Conservation (phyloP, 169 alveolate species). For the Cryptosporidium sp. region DNA sequence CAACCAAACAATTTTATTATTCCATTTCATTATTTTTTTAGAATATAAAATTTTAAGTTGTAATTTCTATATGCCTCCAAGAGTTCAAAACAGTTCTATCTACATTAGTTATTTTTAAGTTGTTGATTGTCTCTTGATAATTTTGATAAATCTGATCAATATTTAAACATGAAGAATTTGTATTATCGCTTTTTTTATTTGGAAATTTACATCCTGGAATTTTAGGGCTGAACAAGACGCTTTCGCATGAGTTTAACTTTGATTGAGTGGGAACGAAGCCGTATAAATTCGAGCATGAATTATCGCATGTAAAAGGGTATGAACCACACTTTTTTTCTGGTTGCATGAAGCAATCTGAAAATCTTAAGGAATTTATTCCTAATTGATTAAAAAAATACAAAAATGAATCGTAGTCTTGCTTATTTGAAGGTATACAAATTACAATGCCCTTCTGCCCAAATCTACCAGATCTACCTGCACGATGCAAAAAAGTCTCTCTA, state of each 20-base stretch:
- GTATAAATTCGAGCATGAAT: background rate
- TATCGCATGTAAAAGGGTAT: background rate
- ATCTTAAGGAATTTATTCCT: conserved; percentile 19
- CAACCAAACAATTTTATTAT: too few relatives aligned
- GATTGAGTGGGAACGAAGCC: background rate
- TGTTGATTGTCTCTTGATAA: too few relatives aligned
- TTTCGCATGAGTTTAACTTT: background rate
- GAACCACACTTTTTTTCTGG: background rate
- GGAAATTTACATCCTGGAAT: background rate
- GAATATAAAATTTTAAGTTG: too few relatives aligned
- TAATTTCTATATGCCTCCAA: background rate
- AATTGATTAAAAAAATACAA: conserved; percentile 30
- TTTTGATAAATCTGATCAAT: background rate
- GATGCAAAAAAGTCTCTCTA: conserved; percentile 88
- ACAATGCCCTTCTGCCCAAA: conserved; percentile 88
- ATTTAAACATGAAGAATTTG: background rate
- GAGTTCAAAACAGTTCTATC: background rate
- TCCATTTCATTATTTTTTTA: background rate
- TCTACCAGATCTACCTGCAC: conserved; percentile 92
- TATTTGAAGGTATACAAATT: conserved; percentile 79
- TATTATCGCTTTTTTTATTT: background rate
- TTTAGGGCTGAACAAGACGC: background rate
- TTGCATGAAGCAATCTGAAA: background rate
- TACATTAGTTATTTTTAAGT: background rate
- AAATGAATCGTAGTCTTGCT: conserved; percentile 38